These are phyloP conservation scores for Yamadazyma triangularis DNA, from an alignment of 1,139 yeast genomes.

Conservation along the genomic window DNA sequence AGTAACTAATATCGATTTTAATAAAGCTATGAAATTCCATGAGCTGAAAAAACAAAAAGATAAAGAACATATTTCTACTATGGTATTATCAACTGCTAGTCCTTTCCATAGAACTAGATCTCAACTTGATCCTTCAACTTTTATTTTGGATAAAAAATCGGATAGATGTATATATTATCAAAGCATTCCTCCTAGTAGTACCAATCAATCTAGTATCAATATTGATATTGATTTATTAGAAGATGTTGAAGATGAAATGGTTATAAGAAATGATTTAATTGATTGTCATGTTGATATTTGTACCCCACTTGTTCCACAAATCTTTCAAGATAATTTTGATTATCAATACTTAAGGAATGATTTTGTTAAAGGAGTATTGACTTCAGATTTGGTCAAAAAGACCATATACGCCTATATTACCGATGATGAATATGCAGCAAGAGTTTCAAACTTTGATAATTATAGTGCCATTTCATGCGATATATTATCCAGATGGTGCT, in stretches of 20 bases:
- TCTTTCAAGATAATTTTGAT: slow-evolving; percentile 94
- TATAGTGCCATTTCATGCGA: slow-evolving; percentile 92
- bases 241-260: slow-evolving; percentile 66
- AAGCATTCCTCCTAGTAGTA: slow-evolving; percentile 61
- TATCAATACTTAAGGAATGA: slow-evolving; percentile 83
- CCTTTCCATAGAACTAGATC: slow-evolving; percentile 84
- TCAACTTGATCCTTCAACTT: slow-evolving; percentile 77
- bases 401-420: slow-evolving; percentile 83
- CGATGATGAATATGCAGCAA: slow-evolving; percentile 75
- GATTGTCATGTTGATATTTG: slow-evolving; percentile 97
- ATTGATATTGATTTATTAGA: slow-evolving; percentile 84
- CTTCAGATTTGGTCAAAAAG: slow-evolving; percentile 86
- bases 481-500: slow-evolving; percentile 84
- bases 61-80: slow-evolving; percentile 87
- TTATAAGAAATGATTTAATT: slow-evolving; percentile 82
- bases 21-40: slow-evolving; percentile 69
- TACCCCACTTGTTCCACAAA: slow-evolving; percentile 89
- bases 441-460: slow-evolving; percentile 92
- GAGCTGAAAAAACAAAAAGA: slow-evolving; percentile 65
- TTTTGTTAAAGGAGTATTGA: slow-evolving; percentile 84
- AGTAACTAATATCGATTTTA: slow-evolving; percentile 82
- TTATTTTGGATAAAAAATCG: slow-evolving; percentile 69
- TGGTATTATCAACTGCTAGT: slow-evolving; percentile 84
- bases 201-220: slow-evolving; percentile 49
- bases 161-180: slow-evolving; percentile 82